Conservation (phyloP, 1,284 basidiomycete species). For the Tetrapyrgos nigripes region DNA sequence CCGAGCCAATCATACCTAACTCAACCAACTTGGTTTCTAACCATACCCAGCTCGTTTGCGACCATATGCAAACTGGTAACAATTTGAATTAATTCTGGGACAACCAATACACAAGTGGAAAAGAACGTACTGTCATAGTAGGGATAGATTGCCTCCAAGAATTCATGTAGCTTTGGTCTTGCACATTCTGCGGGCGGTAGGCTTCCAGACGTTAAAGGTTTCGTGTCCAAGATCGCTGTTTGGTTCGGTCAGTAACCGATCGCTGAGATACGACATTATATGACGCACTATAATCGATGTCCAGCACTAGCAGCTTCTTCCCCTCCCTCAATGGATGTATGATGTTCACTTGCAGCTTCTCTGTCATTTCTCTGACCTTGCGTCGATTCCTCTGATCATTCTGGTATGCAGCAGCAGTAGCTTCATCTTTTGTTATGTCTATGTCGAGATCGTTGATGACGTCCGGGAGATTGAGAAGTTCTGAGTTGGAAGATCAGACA, state of each 20-base stretch:
- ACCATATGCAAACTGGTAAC: constrained; percentile 79
- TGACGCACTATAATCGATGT: constrained; percentile 84
- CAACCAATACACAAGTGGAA: neutral
- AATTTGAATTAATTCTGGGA: neutral
- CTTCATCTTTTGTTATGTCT: constrained; percentile 70
- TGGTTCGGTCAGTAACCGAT: constrained; percentile 10
- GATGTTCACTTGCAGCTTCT: constrained; percentile 71
- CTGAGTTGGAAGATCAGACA: constrained; percentile 39
- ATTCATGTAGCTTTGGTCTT: constrained; percentile 84
- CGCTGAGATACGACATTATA: neutral
- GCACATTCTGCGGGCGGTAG: constrained; percentile 83
- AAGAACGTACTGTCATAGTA: constrained; percentile 71
- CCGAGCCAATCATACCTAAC: constrained; percentile 82
- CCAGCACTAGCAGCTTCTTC: constrained; percentile 84
- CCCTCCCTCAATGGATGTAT: constrained; percentile 80
- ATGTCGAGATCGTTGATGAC: constrained; percentile 83
- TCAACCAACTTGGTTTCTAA: constrained; percentile 91
- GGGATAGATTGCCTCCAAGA: constrained; percentile 79
- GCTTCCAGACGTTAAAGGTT: constrained; percentile 78
- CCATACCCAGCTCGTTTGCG: constrained; percentile 91
- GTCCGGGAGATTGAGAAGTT: constrained; percentile 71
- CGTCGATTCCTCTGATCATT: constrained; percentile 81
- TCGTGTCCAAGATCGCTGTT: constrained; percentile 83
- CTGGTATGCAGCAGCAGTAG: constrained; percentile 62
- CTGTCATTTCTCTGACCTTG: constrained; percentile 76